Evolutionary conservation across 441 rosid genomes (phyloP), one percentile per base, ranked within the genome.

Genomic region (Omphalea diandra): DNA sequence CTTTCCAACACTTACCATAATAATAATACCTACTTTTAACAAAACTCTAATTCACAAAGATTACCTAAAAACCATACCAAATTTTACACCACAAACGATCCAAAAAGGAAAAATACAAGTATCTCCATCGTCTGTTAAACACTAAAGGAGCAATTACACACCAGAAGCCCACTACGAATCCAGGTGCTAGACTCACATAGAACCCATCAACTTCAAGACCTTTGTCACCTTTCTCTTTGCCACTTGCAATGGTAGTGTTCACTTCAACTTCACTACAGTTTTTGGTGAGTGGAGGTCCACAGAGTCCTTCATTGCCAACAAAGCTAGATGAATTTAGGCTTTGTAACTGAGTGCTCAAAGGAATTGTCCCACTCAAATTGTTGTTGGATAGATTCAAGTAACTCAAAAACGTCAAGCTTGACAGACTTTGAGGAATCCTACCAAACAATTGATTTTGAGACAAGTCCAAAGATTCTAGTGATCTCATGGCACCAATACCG

Each of bases 141-240:
- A 57, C 24, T 8, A 18, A 32, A 18, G 67, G 67, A 74, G 70
- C 0, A n/a, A n/a, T n/a, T n/a, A n/a, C n/a, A n/a, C n/a, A n/a
- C n/a, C n/a, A n/a, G n/a, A n/a, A n/a, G n/a, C 77, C 75, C 65
- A 77, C 72, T n/a, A 65, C 55, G 32, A 73, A 65, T 26, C 77
- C 77, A 2, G 36, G 35, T 7, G 58, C 47, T 40, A 35, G 2
- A 26, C 77, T 61, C 3, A 70, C 63, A 14, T 55, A 55, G 60
- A 55, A 29, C 60, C 38, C 27, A 1, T 29, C 12, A 9, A 27
- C 15, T 70, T 46, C 72, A 53, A 49, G 5, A 53, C 26, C 20
- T 1, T 2, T n/a, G 10, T 35, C 69, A 27, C 47, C 20, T 7
- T 40, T n/a, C 40, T 20, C 56, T 5, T 27, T 52, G 4, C 35